Percentiles rank a stretch among this genome's conserved stretches.
These are phyloP conservation scores for Cymbopogon citratus DNA, from an alignment of 176 grass and related monocot species.

Conservation along the genomic window DNA sequence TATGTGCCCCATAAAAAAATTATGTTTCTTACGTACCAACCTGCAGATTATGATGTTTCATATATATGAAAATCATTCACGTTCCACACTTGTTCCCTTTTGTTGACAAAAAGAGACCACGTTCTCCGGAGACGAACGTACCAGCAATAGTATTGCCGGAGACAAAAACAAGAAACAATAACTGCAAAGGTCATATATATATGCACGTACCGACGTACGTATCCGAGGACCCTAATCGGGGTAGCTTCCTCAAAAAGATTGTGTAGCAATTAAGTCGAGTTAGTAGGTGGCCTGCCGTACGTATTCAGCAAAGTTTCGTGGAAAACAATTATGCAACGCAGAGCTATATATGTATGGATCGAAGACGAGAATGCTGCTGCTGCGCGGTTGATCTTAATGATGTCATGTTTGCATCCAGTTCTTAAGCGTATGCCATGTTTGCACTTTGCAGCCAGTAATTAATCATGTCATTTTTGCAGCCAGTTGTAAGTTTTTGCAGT, in stretches of 20 bases:
- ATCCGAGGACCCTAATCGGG: background rate
- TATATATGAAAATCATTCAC: background rate
- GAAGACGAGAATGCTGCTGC: no score
- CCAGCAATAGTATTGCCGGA: background rate
- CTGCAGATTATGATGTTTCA: background rate
- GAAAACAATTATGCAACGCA: background rate
- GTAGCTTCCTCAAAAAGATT: slow-evolving; percentile 22
- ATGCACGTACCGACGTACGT: background rate
- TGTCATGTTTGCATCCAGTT: no score
- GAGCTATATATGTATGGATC: no score
- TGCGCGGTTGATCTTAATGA: no score
- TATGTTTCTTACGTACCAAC: background rate
- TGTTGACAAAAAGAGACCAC: slow-evolving; percentile 12
- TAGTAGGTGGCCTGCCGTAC: slow-evolving; percentile 27
- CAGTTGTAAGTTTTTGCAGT: no score
- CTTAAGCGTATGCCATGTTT: no score
- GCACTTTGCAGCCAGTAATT: no score
- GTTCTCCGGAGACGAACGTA: background rate
- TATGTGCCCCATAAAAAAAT: no score
- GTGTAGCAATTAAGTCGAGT: slow-evolving; percentile 29
- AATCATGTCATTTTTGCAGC: no score
- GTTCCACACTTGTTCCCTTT: background rate
- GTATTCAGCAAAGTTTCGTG: slow-evolving; percentile 11
- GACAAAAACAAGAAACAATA: slow-evolving; percentile 1
- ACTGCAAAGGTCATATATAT: slow-evolving; percentile 8